A percentile compares a stretch with the other conserved stretches of the same genome.
Evolutionary conservation across 116 monocot species (phyloP).

Genomic region (Papilionanthe hybrid): DNA sequence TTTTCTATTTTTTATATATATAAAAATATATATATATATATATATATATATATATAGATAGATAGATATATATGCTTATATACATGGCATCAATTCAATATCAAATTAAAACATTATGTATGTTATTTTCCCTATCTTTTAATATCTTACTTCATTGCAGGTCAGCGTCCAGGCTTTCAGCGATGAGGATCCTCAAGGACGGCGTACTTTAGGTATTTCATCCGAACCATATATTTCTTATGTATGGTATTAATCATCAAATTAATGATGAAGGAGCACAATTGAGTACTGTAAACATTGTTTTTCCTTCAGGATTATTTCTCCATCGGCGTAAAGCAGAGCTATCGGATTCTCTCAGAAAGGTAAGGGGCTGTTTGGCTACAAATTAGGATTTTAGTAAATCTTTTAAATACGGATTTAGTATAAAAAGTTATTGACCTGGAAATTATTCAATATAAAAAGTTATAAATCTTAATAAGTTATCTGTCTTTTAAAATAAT

Average conservation of each 20-base stretch:
- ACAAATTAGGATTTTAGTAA: no score
- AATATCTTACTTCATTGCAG: constrained; percentile 25
- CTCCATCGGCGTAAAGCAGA: constrained; percentile 97
- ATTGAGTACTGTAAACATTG: neutral
- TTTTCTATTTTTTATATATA: no score
- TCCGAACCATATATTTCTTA: neutral
- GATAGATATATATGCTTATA: no score
- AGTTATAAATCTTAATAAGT: no score
- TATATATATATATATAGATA: no score
- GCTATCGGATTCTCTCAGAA: constrained; percentile 55
- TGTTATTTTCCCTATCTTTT: neutral
- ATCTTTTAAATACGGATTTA: no score
- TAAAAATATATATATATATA: no score
- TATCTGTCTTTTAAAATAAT: no score
- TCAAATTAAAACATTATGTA: no score
- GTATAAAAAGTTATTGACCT: no score
- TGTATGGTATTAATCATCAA: neutral
- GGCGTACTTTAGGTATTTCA: constrained; percentile 80
- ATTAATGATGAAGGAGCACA: neutral
- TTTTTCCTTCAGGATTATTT: constrained; percentile 67
- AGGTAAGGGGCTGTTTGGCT: constrained; percentile 48
- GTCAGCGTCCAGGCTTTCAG: constrained; percentile 96
- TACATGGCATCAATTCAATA: no score
- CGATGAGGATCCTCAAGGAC: constrained; percentile 97
- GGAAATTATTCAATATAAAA: no score